A percentile compares a stretch with the other conserved stretches of the same genome.
These are phyloP conservation scores for Aquilaria agallochum DNA, from an alignment of 441 rosid species.

Conservation along the genomic window DNA sequence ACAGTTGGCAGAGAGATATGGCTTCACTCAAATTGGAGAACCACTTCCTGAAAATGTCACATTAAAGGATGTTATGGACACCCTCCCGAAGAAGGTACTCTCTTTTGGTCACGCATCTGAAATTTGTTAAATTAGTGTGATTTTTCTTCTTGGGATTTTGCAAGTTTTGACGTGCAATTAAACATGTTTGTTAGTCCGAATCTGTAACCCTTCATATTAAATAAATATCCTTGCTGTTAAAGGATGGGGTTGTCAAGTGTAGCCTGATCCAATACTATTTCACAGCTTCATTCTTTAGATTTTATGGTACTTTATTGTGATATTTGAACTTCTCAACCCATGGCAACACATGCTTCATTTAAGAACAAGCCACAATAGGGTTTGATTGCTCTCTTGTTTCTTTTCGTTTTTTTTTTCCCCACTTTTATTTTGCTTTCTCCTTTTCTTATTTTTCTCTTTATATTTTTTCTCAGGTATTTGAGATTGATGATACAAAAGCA, in stretches of 20 bases:
- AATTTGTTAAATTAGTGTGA: conserved; percentile 1
- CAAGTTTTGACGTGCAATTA: background rate
- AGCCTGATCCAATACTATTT: too few species aligned
- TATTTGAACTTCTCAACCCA: too few species aligned
- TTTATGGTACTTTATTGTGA: too few species aligned
- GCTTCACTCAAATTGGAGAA: conserved; percentile 83
- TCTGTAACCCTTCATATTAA: too few species aligned
- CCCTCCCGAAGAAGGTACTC: conserved; percentile 74
- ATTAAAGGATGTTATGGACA: conserved; percentile 66
- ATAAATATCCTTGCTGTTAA: too few species aligned
- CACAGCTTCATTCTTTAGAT: too few species aligned
- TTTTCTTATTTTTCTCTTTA: conserved; percentile 9
- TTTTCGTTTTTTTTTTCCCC: conserved; percentile 9
- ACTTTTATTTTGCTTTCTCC: conserved; percentile 6
- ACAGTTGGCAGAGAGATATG: conserved; percentile 68
- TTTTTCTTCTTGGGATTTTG: background rate
- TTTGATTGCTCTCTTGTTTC: background rate
- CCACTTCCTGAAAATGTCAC: conserved; percentile 77
- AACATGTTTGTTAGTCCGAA: too few species aligned
- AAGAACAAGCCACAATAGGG: too few species aligned
- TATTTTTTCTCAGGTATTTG: conserved; percentile 57
- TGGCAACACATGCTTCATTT: too few species aligned
- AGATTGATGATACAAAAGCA: conserved; percentile 83
- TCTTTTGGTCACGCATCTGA: background rate
- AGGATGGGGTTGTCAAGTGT: too few species aligned